These are phyloP conservation scores for Auricularia auricula-judae DNA, from an alignment of 768 basidiomycete species.

Conservation along the genomic window DNA sequence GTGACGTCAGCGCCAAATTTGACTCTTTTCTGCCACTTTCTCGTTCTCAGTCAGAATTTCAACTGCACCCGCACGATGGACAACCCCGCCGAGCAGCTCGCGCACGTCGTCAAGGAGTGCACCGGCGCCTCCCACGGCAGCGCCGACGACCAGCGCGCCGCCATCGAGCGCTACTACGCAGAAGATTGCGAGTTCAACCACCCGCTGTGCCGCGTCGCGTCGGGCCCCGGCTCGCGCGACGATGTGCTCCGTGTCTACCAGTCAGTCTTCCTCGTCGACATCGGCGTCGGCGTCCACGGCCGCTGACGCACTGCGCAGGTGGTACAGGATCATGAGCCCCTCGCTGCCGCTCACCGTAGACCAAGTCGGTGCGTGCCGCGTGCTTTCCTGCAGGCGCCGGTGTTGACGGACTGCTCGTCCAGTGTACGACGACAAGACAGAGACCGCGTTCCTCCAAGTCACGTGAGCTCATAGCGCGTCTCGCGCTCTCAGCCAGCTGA, in stretches of 20 bases:
- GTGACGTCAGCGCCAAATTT: not conserved
- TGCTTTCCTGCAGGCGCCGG: no score
- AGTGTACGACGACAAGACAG: slow-evolving; percentile 39
- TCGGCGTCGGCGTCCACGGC: not conserved
- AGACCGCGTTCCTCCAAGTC: slow-evolving; percentile 39
- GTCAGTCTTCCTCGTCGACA: slow-evolving; percentile 18
- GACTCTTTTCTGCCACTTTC: not conserved
- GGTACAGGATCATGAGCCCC: slow-evolving; percentile 57
- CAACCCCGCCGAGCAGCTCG: slow-evolving; percentile 41
- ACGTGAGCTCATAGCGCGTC: slow-evolving; percentile 5
- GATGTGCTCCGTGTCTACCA: slow-evolving; percentile 48
- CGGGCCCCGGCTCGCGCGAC: slow-evolving; percentile 41
- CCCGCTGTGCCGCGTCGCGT: slow-evolving; percentile 40
- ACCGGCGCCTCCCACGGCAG: slow-evolving; percentile 29
- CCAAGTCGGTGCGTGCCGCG: slow-evolving; percentile 30
- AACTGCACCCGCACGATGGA: slow-evolving; percentile 30
- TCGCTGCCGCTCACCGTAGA: slow-evolving; percentile 29
- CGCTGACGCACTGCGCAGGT: slow-evolving; percentile 22
- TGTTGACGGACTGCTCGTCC: not conserved
- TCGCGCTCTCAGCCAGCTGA: not conserved
- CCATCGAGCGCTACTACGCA: slow-evolving; percentile 39
- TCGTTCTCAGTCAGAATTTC: not conserved
- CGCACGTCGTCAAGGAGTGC: slow-evolving; percentile 30
- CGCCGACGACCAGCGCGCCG: slow-evolving; percentile 37
- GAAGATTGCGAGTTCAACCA: slow-evolving; percentile 47